phyloP scores from a whole-genome alignment of 495 filamentous ascomycete genomes.

The Parathielavia hyrcaniae region DNA sequence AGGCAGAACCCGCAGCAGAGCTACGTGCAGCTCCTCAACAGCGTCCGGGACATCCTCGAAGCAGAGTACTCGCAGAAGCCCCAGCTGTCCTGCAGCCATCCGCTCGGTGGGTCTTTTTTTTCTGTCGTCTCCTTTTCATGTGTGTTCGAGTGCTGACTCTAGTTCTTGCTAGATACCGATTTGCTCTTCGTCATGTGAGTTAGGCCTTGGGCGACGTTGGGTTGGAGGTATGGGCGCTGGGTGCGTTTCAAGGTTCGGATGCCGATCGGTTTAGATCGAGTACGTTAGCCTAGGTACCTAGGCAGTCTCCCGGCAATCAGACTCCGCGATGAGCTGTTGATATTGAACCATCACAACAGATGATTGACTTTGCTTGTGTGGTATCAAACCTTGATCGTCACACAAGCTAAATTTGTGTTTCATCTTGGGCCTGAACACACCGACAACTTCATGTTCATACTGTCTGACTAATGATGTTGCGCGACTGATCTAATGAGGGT shows the following conservation, averaged over 20 bases:
- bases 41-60: constrained; percentile 80
- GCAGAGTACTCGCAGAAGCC: constrained; percentile 91
- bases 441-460: too few species aligned
- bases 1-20: constrained; percentile 94
- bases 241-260: too few species aligned
- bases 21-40: constrained; percentile 90
- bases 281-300: too few species aligned
- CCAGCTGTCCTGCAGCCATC: constrained; percentile 93
- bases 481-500: too few species aligned
- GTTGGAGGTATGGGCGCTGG: not conserved
- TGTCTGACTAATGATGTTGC: too few species aligned
- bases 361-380: not conserved
- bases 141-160: constrained; percentile 5
- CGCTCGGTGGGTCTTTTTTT: constrained; percentile 60
- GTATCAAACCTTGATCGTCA: not conserved
- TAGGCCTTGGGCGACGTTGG: not conserved
- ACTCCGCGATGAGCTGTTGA: not conserved
- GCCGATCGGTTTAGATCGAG: not conserved
- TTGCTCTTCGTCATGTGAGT: constrained; percentile 46
- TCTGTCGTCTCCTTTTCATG: constrained; percentile 15
- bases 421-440: too few species aligned
- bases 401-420: not conserved
- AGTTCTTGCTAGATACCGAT: constrained; percentile 31
- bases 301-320: not conserved
- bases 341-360: not conserved